These are phyloP conservation scores for Hysterium pulicare DNA, from an alignment of 2,329 filamentous ascomycete species.

Conservation along the genomic window DNA sequence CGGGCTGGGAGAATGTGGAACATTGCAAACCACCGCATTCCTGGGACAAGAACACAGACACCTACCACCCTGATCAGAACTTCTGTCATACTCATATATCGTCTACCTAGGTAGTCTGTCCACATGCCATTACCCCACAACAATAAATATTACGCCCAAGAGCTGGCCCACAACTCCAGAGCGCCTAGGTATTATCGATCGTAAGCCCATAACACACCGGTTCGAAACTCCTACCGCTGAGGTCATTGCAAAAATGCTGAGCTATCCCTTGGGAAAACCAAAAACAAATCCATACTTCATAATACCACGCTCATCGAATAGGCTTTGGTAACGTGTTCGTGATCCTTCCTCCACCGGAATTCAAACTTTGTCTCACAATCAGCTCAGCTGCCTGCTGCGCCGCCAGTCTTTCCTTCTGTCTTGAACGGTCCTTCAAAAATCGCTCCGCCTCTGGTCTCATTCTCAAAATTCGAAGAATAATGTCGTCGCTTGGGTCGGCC, in stretches of 20 bases:
- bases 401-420: conserved; percentile 89
- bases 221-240: neutral
- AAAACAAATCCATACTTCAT: conserved; percentile 1
- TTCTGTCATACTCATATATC: too few species aligned
- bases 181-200: neutral
- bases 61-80: too few species aligned
- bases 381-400: conserved; percentile 87
- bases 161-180: too few species aligned
- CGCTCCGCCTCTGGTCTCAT: conserved; percentile 88
- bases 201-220: neutral
- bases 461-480: conserved; percentile 89
- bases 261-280: neutral
- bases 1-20: too few species aligned
- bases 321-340: conserved; percentile 34
- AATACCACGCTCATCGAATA: neutral
- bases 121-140: too few species aligned
- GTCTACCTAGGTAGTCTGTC: too few species aligned
- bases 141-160: too few species aligned
- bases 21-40: too few species aligned
- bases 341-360: conserved; percentile 55
- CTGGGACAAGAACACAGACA: too few species aligned
- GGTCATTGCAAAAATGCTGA: neutral
- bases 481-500: conserved; percentile 94
- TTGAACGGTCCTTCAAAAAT: conserved; percentile 85
- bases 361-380: conserved; percentile 90